Base-by-base conservation (phyloP, 345 rosid genomes). In the Euphorbia pulcherrima region DNA sequence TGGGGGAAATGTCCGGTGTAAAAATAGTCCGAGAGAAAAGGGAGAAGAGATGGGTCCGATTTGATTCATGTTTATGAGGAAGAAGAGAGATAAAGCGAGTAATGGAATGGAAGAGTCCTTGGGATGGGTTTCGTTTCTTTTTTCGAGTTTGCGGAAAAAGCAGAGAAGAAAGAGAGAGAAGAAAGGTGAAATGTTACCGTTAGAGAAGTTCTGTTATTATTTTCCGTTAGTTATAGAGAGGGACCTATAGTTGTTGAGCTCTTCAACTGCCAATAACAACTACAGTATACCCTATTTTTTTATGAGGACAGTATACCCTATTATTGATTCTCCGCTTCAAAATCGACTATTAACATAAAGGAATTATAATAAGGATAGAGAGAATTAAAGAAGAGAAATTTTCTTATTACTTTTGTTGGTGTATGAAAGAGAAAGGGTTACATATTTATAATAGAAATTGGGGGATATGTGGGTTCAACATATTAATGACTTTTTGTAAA, bases 1-100 rank as follows among this genome's bases (percentile, higher is more conserved):
- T 71, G 71, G 86, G 80, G 74, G 84, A 77, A n/a, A 47, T 59
- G 65, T 6, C 14, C 33, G 33, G 44, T 27, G 21, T n/a, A 24
- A 37, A 40, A 73, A 68, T 68, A 58, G 69, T 71, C 57, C 70
- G 72, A 77, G 77, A 81, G 48, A 72, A 67, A 69, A 82, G 77
- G 71, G 54, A 48, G 33, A 60, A 58, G 48, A 81, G 73, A 72
- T 75, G 83, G 86, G 79, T 79, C 88, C 79, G 53, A 77, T 75
- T 57, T 74, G 72, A 75, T 72, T 76, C 75, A 37, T 74, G 71
- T 72, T 81, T 64, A 33, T 17, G 28, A 57, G 44, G 21, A 7
- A 48, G 24, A 23, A 52, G 56, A 52, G 28, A 53, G 28, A 53
- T 9, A 18, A 50, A n/a, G n/a, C n/a, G 0, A 52, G 56, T 20